phyloP scores from a whole-genome alignment of 1,139 yeast genomes.

The Yamadazyma taylorii region DNA sequence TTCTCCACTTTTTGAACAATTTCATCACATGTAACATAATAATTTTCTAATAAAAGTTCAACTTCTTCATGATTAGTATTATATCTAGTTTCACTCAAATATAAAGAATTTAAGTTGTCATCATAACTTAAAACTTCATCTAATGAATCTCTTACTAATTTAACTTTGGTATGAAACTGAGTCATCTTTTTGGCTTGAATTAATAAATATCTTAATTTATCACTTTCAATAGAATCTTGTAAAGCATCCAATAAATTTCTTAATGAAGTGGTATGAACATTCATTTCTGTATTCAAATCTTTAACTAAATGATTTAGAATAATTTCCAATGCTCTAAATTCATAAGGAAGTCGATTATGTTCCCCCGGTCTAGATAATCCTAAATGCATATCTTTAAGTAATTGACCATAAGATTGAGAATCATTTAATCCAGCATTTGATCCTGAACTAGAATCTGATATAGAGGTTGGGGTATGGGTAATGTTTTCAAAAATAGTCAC shows the following conservation, averaged over 20 bases:
- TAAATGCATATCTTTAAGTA: constrained; percentile 33
- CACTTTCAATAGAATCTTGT: constrained; percentile 42
- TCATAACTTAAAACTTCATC: constrained; percentile 42
- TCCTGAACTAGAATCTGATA: constrained; percentile 20
- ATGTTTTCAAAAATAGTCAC: constrained; percentile 33
- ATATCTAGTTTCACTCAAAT: constrained; percentile 34
- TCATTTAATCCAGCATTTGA: constrained; percentile 31
- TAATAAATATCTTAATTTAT: constrained; percentile 39
- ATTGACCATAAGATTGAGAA: constrained; percentile 36
- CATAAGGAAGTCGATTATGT: constrained; percentile 37
- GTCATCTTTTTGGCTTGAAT: constrained; percentile 46
- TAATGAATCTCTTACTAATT: constrained; percentile 39
- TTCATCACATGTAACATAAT: constrained; percentile 45
- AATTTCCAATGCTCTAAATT: constrained; percentile 45
- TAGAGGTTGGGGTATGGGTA: not conserved
- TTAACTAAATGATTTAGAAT: constrained; percentile 40
- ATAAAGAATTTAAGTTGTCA: constrained; percentile 42
- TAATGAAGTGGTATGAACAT: constrained; percentile 43
- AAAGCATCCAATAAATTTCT: constrained; percentile 36
- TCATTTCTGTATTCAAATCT: constrained; percentile 43
- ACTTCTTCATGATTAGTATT: constrained; percentile 43
- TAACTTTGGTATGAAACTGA: constrained; percentile 45
- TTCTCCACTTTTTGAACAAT: constrained; percentile 47
- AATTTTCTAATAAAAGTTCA: constrained; percentile 44
- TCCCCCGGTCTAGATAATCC: constrained; percentile 25